Base-by-base conservation (phyloP, 2,329 filamentous ascomycete genomes). In the Cordyceps pruinosa region DNA sequence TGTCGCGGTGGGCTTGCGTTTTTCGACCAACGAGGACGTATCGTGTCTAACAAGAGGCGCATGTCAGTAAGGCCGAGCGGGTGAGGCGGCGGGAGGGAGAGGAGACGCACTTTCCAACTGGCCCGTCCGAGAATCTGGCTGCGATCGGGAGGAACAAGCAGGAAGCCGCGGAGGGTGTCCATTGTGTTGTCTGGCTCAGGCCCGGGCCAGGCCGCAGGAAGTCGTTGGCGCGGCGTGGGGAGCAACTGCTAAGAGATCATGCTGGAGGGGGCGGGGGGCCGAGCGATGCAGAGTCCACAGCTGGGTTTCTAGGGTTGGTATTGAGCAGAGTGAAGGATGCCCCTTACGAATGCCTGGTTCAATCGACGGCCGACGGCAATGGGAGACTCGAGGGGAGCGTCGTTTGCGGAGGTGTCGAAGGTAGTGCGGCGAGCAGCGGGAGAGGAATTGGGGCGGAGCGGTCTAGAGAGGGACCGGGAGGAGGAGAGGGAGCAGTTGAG, bases 1-100 rank as follows among this genome's bases (percentile, higher is more conserved):
- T 53, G 41, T 75, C 73, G 63, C 72, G 71, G 46, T 57, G 44
- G 51, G 52, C 60, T 30, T 70, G 61, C 57, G 59, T 63, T 55
- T 68, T 68, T 56, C 66, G 66, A 56, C 81, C 81, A 57, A 85
- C 72, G 57, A 83, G 74, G 48, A 86, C 77, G 68, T 82, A 85
- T 69, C 84, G 82, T 66, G 77, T 64, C 83, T 86, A 66, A 37
- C 45, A 59, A 12, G 41, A 19, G 19, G 48, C 4, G 12, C 8
- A 42, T 42, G 39, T 42, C 39, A n/a, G 3, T 35, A 32, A 44
- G 8, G 35, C 35, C 12, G 12, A 9, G 55, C 59, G 51, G 57
- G 32, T 41, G 35, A 25, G 26, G 32, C 15, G 17, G 5, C 25
- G 15, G 35, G 13, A 32, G 21, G n/a, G 10, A 53, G 26, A n/a